Base-by-base conservation (phyloP, 805 yeast genomes). In the Lachancea nothofagi region DNA sequence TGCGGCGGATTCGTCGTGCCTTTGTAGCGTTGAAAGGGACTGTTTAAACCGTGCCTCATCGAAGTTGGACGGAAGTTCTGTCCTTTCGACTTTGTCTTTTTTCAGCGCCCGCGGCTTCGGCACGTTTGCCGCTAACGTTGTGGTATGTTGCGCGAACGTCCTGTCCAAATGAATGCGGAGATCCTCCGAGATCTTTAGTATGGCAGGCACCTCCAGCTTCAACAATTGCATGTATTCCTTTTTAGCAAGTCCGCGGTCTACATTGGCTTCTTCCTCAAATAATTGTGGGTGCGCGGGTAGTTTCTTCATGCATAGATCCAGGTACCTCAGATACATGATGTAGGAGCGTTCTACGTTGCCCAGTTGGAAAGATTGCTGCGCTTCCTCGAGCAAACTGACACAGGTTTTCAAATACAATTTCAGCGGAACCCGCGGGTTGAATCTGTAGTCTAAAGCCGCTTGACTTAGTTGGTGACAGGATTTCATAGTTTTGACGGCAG, bases 381-480 rank as follows among this genome's bases (percentile, higher is more conserved):
- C 55, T 63, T 67, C 46, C 62, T 61, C 49, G 71, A 62, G 13
- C 69, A 70, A 32, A 60, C 66, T 38, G 72, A 77, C 34, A 41
- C 65, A 59, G 35, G 80, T 71, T 41, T 79, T 70, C 22, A 80
- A 50, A 71, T 85, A 80, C 17, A 73, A 58, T 32, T 65, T 65
- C 38, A 79, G 54, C 1, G 83, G 75, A 12, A 77, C 69, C 0
- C 55, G 46, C 2, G 69, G 54, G 27, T 78, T 72, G 58, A 72
- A 82, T 40, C 68, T 74, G 54, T 78, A 80, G 42, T 67, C 63
- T 42, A 60, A 61, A 4, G 82, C 83, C 51, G 67, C 74, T n/a
- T 53, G 52, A 29, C 64, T 66, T 39, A 56, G 38, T 36, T 47
- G 54, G 12, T 24, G 22, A 20, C 36, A 36, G 12, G 37, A 33